phyloP scores from a whole-genome alignment of 164 flowering plant species.

The Vitis riparia region DNA sequence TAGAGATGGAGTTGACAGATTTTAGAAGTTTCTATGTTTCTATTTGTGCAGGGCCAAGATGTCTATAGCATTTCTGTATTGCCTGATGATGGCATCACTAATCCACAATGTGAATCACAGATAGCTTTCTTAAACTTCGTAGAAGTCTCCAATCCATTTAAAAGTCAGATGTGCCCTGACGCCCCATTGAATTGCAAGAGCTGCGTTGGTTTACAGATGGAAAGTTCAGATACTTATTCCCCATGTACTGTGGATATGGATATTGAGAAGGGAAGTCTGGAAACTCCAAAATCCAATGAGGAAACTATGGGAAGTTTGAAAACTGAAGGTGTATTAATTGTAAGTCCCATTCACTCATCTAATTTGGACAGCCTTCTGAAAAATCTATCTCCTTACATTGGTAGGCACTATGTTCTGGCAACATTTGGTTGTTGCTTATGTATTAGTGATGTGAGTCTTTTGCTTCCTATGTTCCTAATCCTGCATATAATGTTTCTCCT shows the following conservation, averaged over 20 bases:
- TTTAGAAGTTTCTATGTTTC: background rate
- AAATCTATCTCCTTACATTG: background rate
- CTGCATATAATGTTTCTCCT: background rate
- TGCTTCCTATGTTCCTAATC: background rate
- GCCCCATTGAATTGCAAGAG: slow-evolving; percentile 33
- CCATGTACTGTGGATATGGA: slow-evolving; percentile 41
- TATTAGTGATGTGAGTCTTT: background rate
- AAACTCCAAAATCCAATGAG: slow-evolving; percentile 19
- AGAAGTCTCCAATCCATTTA: slow-evolving; percentile 32
- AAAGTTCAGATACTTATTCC: slow-evolving; percentile 30
- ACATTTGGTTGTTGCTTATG: background rate
- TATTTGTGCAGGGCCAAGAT: slow-evolving; percentile 39
- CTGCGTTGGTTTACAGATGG: slow-evolving; percentile 30
- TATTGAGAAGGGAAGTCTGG: slow-evolving; percentile 34
- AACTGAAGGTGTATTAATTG: slow-evolving; percentile 36
- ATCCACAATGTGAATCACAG: slow-evolving; percentile 28
- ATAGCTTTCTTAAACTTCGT: slow-evolving; percentile 32
- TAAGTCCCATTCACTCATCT: slow-evolving; percentile 24
- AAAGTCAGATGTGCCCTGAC: slow-evolving; percentile 32
- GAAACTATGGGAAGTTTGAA: slow-evolving; percentile 30
- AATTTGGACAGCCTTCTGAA: background rate
- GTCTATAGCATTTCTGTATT: slow-evolving; percentile 36
- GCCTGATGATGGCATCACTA: slow-evolving; percentile 31
- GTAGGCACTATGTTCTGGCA: no score
- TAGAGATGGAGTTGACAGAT: no score